Percentiles rank a stretch among this genome's conserved stretches.
Evolutionary conservation across 2,329 filamentous ascomycete genomes (phyloP).

Genomic region (Diplodia corticola): DNA sequence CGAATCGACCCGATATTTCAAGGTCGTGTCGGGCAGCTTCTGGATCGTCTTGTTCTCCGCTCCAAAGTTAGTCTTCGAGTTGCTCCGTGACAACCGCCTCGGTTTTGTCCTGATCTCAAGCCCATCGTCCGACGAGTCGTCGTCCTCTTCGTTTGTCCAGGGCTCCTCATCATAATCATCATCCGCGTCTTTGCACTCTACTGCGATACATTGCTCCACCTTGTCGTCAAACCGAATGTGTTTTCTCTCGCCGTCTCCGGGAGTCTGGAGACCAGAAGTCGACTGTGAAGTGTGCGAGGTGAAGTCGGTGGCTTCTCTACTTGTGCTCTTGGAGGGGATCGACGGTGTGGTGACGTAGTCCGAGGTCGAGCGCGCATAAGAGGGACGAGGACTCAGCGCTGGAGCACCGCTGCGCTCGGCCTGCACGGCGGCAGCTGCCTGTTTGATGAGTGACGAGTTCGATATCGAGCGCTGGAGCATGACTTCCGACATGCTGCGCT

Average conservation of each 20-base stretch:
- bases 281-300: conserved; percentile 66
- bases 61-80: conserved; percentile 53
- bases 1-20: conserved; percentile 80
- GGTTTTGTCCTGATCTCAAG: conserved; percentile 79
- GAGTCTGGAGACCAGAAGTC: conserved; percentile 70
- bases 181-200: conserved; percentile 75
- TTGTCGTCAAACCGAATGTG: conserved; percentile 97
- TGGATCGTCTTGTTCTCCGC: conserved; percentile 81
- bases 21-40: conserved; percentile 80
- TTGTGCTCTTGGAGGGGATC: conserved; percentile 62
- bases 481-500: conserved; percentile 91
- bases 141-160: conserved; percentile 49
- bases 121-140: conserved; percentile 68
- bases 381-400: conserved; percentile 42
- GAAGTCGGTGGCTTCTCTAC: conserved; percentile 63
- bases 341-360: conserved; percentile 63
- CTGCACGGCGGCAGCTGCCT: conserved; percentile 82
- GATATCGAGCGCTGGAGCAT: conserved; percentile 90
- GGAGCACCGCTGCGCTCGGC: conserved; percentile 57
- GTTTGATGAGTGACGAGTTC: conserved; percentile 83
- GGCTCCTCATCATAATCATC: conserved; percentile 65
- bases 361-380: conserved; percentile 63
- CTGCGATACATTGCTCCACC: conserved; percentile 92
- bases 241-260: conserved; percentile 64
- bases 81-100: conserved; percentile 55